Conservation (phyloP, 306 rosid genomes). For the Castanea crenata region DNA sequence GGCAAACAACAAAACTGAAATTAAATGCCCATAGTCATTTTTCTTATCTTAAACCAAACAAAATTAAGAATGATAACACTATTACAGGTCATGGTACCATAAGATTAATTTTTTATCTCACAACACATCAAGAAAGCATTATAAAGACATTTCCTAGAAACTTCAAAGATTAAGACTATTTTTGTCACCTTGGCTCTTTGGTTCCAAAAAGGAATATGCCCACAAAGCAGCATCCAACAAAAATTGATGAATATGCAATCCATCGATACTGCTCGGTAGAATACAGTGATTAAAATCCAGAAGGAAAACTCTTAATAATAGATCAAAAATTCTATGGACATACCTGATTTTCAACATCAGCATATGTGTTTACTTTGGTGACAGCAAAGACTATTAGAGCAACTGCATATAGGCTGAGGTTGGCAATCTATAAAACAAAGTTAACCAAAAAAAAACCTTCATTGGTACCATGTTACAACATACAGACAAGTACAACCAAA, state of each 20-base stretch:
- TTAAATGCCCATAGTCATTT: background rate
- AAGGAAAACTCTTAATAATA: slow-evolving; percentile 9
- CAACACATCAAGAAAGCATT: background rate
- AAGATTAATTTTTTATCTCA: background rate
- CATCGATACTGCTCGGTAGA: slow-evolving; percentile 71
- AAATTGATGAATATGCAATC: slow-evolving; percentile 89
- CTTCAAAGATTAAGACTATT: background rate
- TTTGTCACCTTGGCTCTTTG: slow-evolving; percentile 84
- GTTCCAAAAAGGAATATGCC: slow-evolving; percentile 66
- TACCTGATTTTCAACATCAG: slow-evolving; percentile 75
- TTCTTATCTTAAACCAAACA: background rate
- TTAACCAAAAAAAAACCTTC: background rate
- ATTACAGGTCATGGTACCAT: background rate
- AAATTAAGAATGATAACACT: background rate
- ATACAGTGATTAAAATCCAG: slow-evolving; percentile 18
- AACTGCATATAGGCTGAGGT: slow-evolving; percentile 77
- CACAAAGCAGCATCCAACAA: slow-evolving; percentile 90
- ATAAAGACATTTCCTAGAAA: background rate
- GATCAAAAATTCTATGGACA: slow-evolving; percentile 9
- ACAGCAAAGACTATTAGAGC: slow-evolving; percentile 66
- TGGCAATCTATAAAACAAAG: slow-evolving; percentile 64
- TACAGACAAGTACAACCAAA: background rate
- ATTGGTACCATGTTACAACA: background rate
- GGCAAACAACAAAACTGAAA: background rate
- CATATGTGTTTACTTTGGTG: slow-evolving; percentile 40